These are phyloP conservation scores for Gossypium gossypioides DNA, from an alignment of 441 rosid genomes.

Conservation along the genomic window DNA sequence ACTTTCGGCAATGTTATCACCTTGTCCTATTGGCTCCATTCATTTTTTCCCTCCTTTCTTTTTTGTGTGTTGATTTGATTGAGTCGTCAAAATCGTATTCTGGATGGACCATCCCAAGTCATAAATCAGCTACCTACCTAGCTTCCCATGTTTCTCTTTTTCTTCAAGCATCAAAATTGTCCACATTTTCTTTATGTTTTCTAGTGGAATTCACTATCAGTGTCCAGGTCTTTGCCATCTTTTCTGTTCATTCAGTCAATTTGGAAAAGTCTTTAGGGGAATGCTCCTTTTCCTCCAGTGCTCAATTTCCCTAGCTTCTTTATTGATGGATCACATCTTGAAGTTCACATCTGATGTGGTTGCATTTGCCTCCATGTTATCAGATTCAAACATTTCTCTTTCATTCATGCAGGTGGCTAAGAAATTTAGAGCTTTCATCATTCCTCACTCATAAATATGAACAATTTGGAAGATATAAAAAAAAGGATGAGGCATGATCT, in stretches of 20 bases:
- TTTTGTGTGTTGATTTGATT: background rate
- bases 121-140: background rate
- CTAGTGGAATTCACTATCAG: background rate
- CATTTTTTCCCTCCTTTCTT: background rate
- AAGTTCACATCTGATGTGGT: background rate
- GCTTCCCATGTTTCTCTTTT: background rate
- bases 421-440: background rate
- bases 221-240: background rate
- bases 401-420: background rate
- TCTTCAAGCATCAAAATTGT: background rate
- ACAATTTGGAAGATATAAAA: conserved; percentile 15
- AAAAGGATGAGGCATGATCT: background rate
- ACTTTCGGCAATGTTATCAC: background rate
- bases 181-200: background rate
- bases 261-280: background rate
- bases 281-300: background rate
- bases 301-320: background rate
- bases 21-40: background rate
- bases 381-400: background rate
- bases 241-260: background rate
- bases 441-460: background rate
- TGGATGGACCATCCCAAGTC: background rate
- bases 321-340: background rate
- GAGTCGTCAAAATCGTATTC: background rate
- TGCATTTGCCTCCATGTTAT: background rate